phyloP scores from a whole-genome alignment of 441 rosid genomes.

The Breynia disticha region DNA sequence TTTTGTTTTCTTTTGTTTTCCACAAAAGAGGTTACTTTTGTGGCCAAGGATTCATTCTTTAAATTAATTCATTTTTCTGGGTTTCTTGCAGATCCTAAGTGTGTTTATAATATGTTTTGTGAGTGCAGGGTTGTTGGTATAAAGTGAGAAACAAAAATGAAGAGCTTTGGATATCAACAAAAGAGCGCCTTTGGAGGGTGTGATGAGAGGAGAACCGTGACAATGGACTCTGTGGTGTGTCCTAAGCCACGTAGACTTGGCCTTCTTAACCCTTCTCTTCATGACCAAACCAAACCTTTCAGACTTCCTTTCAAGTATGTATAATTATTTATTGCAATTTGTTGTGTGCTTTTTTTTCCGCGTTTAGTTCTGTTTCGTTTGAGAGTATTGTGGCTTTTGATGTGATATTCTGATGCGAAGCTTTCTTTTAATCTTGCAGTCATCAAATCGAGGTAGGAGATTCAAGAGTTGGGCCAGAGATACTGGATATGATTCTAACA shows the following conservation, averaged over 20 bases:
- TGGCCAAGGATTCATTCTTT: background rate
- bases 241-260: slow-evolving; percentile 53
- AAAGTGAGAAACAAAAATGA: slow-evolving; percentile 9
- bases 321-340: background rate
- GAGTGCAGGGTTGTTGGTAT: background rate
- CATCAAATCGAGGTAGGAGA: slow-evolving; percentile 26
- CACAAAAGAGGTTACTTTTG: background rate
- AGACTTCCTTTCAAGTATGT: slow-evolving; percentile 23
- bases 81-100: background rate
- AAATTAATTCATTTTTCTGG: background rate
- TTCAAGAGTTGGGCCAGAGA: slow-evolving; percentile 33
- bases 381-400: too few species aligned
- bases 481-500: slow-evolving; percentile 34
- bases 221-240: slow-evolving; percentile 40
- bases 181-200: slow-evolving; percentile 31
- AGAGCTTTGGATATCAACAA: slow-evolving; percentile 24
- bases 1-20: background rate
- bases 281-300: slow-evolving; percentile 3
- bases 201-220: slow-evolving; percentile 29
- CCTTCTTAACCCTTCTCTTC: slow-evolving; percentile 25
- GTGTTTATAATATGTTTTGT: background rate
- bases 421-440: slow-evolving; percentile 6
- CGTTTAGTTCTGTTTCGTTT: background rate
- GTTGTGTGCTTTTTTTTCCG: background rate
- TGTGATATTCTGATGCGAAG: background rate